A percentile compares a stretch with the other conserved stretches of the same genome.
These are phyloP conservation scores for Endocarpon pusillum DNA, from an alignment of 495 filamentous ascomycete genomes.

Conservation along the genomic window DNA sequence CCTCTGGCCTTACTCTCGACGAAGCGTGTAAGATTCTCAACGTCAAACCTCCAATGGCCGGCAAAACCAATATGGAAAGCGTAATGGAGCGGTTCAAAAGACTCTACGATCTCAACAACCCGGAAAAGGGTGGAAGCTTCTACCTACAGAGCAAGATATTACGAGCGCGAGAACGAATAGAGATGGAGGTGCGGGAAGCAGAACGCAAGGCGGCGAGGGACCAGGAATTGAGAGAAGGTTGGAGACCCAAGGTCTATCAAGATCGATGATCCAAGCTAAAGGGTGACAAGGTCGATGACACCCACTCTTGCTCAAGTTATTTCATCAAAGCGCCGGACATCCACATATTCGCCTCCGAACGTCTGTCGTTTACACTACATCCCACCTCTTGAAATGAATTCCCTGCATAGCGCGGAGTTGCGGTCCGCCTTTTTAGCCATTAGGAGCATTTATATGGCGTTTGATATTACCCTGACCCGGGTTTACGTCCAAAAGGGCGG, in stretches of 20 bases:
- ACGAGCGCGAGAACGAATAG: conserved; percentile 77
- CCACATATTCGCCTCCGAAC: no score
- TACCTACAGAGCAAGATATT: conserved; percentile 96
- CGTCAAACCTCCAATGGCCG: conserved; percentile 70
- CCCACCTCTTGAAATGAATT: no score
- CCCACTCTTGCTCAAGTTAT: background rate
- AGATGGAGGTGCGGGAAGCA: conserved; percentile 48
- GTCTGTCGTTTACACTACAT: no score
- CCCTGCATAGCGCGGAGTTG: no score
- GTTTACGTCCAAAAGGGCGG: no score
- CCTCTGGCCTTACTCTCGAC: conserved; percentile 69
- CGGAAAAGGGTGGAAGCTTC: conserved; percentile 88
- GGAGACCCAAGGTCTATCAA: conserved; percentile 90
- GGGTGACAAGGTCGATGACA: background rate
- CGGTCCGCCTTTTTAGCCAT: no score
- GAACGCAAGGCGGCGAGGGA: conserved; percentile 32
- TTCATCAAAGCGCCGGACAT: no score
- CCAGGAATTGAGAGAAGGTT: conserved; percentile 64
- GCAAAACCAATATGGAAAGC: conserved; percentile 56
- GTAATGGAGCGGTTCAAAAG: conserved; percentile 82
- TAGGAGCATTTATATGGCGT: no score
- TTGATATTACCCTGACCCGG: no score
- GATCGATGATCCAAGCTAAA: conserved; percentile 37
- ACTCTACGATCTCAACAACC: conserved; percentile 85
- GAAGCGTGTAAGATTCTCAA: conserved; percentile 97